A percentile compares a stretch with the other conserved stretches of the same genome.
Conservation (phyloP, 163 green algal genomes). For the Volvox carteri region DNA sequence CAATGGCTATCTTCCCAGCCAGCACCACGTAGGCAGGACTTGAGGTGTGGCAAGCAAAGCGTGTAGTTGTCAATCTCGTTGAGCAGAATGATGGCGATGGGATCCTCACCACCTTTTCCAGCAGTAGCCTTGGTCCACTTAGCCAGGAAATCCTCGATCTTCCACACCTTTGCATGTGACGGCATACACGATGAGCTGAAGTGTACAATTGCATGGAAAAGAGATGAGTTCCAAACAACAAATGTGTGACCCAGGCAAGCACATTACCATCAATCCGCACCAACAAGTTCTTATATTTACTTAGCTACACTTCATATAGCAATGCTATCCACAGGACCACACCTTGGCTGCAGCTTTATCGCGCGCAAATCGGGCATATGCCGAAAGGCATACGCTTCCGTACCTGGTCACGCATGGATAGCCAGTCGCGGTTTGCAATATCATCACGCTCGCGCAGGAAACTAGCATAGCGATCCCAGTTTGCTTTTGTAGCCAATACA, state of each 20-base stretch:
- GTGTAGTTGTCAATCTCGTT: slow-evolving; percentile 82
- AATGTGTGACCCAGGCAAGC: no score
- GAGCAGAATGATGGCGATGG: slow-evolving; percentile 80
- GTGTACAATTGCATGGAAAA: no score
- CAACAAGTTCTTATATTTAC: no score
- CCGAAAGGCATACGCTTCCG: no score
- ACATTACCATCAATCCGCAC: no score
- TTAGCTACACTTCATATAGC: no score
- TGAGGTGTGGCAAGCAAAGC: slow-evolving; percentile 80
- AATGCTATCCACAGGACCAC: no score
- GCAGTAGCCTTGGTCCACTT: slow-evolving; percentile 79
- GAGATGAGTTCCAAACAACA: no score
- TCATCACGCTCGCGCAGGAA: slow-evolving; percentile 76
- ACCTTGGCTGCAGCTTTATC: no score
- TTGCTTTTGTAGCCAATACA: slow-evolving; percentile 69
- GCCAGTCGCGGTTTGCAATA: slow-evolving; percentile 81
- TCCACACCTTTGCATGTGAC: slow-evolving; percentile 72
- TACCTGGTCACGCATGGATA: slow-evolving; percentile 79
- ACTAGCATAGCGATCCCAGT: slow-evolving; percentile 77
- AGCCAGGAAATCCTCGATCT: slow-evolving; percentile 87
- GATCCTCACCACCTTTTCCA: slow-evolving; percentile 63
- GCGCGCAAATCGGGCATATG: no score
- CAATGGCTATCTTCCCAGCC: slow-evolving; percentile 77
- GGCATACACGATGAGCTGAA: no score
- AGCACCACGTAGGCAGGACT: slow-evolving; percentile 69